Percentiles rank a stretch among this genome's conserved stretches.
phyloP scores from a whole-genome alignment of 768 basidiomycete genomes.

The Coprinellus micaceus region DNA sequence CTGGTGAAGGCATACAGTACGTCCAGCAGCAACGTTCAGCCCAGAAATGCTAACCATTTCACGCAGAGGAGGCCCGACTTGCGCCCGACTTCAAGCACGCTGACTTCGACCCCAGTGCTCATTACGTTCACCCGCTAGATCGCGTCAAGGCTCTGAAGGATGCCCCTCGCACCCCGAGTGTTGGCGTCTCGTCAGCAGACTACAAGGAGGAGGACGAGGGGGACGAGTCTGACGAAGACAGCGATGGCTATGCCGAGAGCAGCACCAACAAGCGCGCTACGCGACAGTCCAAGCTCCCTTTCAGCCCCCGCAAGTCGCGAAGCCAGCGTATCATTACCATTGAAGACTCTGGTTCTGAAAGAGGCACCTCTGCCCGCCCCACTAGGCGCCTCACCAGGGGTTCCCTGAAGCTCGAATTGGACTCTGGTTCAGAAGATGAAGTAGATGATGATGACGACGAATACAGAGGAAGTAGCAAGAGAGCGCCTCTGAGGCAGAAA shows the following conservation, averaged over 20 bases:
- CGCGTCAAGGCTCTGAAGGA: constrained; percentile 43
- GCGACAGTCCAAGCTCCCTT: constrained; percentile 41
- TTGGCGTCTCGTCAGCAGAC: constrained; percentile 19
- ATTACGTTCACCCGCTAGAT: constrained; percentile 56
- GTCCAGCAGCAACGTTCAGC: constrained; percentile 19
- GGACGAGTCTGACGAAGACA: constrained; percentile 17
- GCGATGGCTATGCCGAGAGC: constrained; percentile 23
- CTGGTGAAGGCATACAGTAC: constrained; percentile 57
- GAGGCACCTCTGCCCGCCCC: constrained; percentile 21
- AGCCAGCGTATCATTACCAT: constrained; percentile 28
- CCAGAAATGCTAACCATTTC: constrained; percentile 11
- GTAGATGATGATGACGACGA: constrained; percentile 28
- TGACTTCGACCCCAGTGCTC: constrained; percentile 59
- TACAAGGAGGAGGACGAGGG: constrained; percentile 33
- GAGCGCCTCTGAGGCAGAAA: constrained; percentile 17
- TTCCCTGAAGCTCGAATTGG: constrained; percentile 32
- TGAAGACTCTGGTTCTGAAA: constrained; percentile 35
- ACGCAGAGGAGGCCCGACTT: constrained; percentile 44
- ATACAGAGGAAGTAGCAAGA: constrained; percentile 9
- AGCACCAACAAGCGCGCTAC: constrained; percentile 3
- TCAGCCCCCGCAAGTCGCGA: constrained; percentile 65
- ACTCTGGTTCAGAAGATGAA: constrained; percentile 20
- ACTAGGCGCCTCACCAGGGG: constrained; percentile 46
- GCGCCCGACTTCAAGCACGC: constrained; percentile 34
- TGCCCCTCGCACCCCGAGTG: constrained; percentile 23